Evolutionary conservation across 441 rosid species (phyloP).

Genomic region (Codiaeum variegatum): DNA sequence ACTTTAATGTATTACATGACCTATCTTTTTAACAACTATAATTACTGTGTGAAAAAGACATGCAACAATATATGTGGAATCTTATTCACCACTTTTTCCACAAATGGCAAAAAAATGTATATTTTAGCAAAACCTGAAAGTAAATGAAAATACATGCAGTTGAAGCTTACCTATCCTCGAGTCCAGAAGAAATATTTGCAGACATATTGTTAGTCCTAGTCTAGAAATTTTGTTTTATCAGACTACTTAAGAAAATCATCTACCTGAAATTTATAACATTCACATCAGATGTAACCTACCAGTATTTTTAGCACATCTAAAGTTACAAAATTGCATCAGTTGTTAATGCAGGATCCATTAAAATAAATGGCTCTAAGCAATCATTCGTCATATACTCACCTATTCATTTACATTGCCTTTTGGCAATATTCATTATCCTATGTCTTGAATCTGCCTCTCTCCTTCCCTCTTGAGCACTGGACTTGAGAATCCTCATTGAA

Average conservation of each 20-base stretch:
- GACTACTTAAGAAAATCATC: conserved; percentile 22
- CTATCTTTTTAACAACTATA: conserved; percentile 6
- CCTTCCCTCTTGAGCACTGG: conserved; percentile 42
- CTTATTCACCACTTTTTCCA: neutral
- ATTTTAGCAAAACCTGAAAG: neutral
- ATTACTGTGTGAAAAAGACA: neutral
- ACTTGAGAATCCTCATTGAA: conserved; percentile 25
- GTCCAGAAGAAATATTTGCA: conserved; percentile 29
- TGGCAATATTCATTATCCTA: conserved; percentile 27
- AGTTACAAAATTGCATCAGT: neutral
- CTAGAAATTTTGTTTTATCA: conserved; percentile 24
- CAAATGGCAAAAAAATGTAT: neutral
- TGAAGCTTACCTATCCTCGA: conserved; percentile 28
- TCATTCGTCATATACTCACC: conserved; percentile 17
- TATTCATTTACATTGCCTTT: conserved; percentile 26
- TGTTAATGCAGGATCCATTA: neutral
- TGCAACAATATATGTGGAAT: neutral
- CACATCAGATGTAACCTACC: neutral
- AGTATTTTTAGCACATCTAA: conserved; percentile 6
- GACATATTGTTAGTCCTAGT: conserved; percentile 18
- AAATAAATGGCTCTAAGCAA: neutral
- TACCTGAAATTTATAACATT: conserved; percentile 28
- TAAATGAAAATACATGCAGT: conserved; percentile 28
- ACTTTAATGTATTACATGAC: conserved; percentile 13
- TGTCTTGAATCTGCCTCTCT: conserved; percentile 24